Evolutionary conservation across 371 early-diverging fungal genomes (phyloP).

Genomic region (Mucor saturninus): DNA sequence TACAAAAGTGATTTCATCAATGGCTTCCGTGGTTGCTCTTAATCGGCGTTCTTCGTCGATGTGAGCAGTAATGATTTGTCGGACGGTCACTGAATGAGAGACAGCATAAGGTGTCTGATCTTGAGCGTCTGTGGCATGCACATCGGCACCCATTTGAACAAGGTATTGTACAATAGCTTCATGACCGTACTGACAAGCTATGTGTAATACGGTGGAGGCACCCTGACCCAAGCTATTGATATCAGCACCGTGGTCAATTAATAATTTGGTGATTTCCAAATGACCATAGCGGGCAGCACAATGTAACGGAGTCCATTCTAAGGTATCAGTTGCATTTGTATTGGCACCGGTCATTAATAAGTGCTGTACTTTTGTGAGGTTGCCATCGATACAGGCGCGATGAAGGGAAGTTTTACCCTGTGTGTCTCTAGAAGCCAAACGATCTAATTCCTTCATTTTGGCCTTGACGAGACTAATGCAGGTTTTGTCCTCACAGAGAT

Average conservation of each 20-base stretch:
- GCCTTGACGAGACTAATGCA: constrained; percentile 33
- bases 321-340: constrained; percentile 70
- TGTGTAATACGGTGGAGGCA: constrained; percentile 70
- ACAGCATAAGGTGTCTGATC: constrained; percentile 64
- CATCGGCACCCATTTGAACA: constrained; percentile 65
- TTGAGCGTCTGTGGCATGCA: constrained; percentile 52
- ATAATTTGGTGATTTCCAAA: constrained; percentile 57
- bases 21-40: constrained; percentile 36
- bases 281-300: constrained; percentile 78
- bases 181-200: constrained; percentile 40
- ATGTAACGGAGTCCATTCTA: constrained; percentile 79
- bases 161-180: constrained; percentile 66
- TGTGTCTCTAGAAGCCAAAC: constrained; percentile 34
- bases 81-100: constrained; percentile 32
- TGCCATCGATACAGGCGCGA: constrained; percentile 38
- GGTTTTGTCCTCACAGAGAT: constrained; percentile 46
- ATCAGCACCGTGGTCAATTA: constrained; percentile 77
- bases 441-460: constrained; percentile 43
- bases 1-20: constrained; percentile 43
- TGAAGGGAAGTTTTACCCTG: constrained; percentile 43
- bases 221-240: constrained; percentile 53
- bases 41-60: constrained; percentile 52
- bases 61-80: constrained; percentile 39
- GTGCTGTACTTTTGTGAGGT: constrained; percentile 9
- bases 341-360: constrained; percentile 72